A percentile compares a stretch with the other conserved stretches of the same genome.
These are phyloP conservation scores for Psilocybe azurescens DNA, from an alignment of 768 basidiomycete genomes.

Conservation along the genomic window DNA sequence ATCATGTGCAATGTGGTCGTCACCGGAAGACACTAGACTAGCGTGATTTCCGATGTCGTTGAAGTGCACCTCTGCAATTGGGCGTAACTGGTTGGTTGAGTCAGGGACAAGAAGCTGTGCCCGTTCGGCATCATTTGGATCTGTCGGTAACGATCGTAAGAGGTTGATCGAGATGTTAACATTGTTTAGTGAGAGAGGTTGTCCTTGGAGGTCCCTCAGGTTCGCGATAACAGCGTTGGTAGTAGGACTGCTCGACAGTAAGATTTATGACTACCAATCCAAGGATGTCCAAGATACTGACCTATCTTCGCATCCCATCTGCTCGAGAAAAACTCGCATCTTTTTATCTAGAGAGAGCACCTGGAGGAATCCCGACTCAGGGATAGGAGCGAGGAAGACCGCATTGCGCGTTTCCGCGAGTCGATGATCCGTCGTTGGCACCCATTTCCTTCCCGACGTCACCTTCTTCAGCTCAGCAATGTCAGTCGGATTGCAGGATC, in stretches of 20 bases:
- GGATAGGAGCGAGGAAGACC: constrained; percentile 22
- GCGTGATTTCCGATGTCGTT: constrained; percentile 46
- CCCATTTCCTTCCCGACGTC: constrained; percentile 33
- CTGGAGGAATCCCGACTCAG: constrained; percentile 33
- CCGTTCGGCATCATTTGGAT: constrained; percentile 27
- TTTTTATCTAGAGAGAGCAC: constrained; percentile 24
- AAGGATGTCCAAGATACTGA: constrained; percentile 19
- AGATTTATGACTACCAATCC: neutral
- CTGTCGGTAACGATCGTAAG: constrained; percentile 32
- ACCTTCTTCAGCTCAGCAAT: constrained; percentile 19
- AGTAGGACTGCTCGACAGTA: constrained; percentile 32
- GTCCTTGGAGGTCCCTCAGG: constrained; percentile 24
- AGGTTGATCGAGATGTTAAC: constrained; percentile 33
- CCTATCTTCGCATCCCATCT: constrained; percentile 46
- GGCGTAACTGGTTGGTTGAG: constrained; percentile 27
- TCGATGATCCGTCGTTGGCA: constrained; percentile 32
- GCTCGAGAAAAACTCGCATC: constrained; percentile 27
- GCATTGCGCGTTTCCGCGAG: constrained; percentile 27
- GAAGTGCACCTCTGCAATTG: constrained; percentile 35
- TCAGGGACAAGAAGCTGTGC: constrained; percentile 42
- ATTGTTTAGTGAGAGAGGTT: constrained; percentile 11
- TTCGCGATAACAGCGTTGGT: constrained; percentile 31
- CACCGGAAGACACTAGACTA: constrained; percentile 23
- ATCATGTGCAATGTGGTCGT: constrained; percentile 34
- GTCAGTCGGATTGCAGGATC: constrained; percentile 24